Evolutionary conservation across 768 basidiomycete species (phyloP).

Genomic region (Obba rivulosa): DNA sequence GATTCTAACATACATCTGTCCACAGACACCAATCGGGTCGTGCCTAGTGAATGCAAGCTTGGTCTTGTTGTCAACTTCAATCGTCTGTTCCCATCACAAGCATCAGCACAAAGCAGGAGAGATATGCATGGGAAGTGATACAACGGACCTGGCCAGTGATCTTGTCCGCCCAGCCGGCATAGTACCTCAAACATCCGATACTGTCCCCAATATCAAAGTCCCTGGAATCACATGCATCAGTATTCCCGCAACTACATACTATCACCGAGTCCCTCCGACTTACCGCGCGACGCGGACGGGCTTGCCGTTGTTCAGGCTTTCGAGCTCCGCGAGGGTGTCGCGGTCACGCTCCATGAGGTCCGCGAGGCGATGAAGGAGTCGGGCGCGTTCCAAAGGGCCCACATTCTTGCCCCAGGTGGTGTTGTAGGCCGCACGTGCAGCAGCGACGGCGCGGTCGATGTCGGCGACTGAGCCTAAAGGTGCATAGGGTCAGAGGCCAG

Average conservation of each 20-base stretch:
- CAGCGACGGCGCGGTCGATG: conserved; percentile 78
- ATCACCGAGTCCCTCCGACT: conserved; percentile 7
- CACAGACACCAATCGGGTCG: conserved; percentile 93
- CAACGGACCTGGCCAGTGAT: conserved; percentile 71
- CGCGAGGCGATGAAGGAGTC: conserved; percentile 79
- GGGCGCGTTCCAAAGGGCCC: conserved; percentile 76
- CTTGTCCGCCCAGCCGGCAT: conserved; percentile 96
- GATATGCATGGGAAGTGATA: not conserved
- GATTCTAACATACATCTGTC: conserved; percentile 67
- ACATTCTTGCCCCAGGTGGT: conserved; percentile 88
- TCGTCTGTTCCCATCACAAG: not conserved
- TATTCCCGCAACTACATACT: not conserved
- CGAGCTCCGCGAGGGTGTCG: conserved; percentile 78
- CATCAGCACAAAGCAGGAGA: not conserved
- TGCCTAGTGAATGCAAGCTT: conserved; percentile 85
- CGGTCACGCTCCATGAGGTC: conserved; percentile 86
- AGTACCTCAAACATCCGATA: conserved; percentile 79
- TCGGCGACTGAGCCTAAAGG: conserved; percentile 60
- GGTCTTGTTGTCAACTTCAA: conserved; percentile 73
- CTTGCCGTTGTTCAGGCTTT: conserved; percentile 89
- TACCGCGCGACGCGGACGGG: conserved; percentile 60
- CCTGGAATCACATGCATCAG: conserved; percentile 30
- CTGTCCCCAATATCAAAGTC: conserved; percentile 80
- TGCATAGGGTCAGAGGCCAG: no score
- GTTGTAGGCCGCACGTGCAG: conserved; percentile 78